Conservation (phyloP, 495 filamentous ascomycete species). For the Xylaria flabelliformis region DNA sequence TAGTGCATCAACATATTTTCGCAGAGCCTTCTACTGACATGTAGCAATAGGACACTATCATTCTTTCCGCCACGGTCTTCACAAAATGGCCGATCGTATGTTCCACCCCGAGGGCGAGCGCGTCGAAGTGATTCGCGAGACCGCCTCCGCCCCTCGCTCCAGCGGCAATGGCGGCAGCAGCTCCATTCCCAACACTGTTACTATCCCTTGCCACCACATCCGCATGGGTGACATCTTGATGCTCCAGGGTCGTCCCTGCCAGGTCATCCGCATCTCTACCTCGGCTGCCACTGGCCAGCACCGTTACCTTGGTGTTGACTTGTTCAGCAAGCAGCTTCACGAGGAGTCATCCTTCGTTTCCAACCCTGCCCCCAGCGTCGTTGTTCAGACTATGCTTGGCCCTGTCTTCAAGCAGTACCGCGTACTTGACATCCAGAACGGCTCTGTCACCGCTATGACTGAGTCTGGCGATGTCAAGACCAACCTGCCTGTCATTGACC, state of each 20-base stretch:
- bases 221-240: conserved; percentile 98
- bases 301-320: conserved; percentile 98
- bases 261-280: conserved; percentile 99
- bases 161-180: conserved; percentile 45
- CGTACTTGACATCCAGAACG: conserved; percentile 95
- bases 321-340: conserved; percentile 96
- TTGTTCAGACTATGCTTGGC: conserved; percentile 99
- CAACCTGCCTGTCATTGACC: conserved; percentile 87
- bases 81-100: conserved; percentile 82
- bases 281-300: conserved; percentile 98
- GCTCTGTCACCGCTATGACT: conserved; percentile 63
- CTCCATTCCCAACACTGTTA: conserved; percentile 79
- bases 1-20: conserved; percentile 31
- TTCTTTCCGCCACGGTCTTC: conserved; percentile 86
- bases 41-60: conserved; percentile 75
- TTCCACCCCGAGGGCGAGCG: conserved; percentile 70
- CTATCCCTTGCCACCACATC: conserved; percentile 99
- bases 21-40: conserved; percentile 25
- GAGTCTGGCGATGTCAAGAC: conserved; percentile 94
- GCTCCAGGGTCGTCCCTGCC: conserved; percentile 98
- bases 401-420: conserved; percentile 99
- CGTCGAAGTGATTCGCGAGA: conserved; percentile 60
- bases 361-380: conserved; percentile 93
- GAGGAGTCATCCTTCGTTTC: conserved; percentile 98
- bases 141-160: conserved; percentile 36